A percentile compares a stretch with the other conserved stretches of the same genome.
Evolutionary conservation across 177 flowering plant species (phyloP).

Genomic region (Vitis hybrid): DNA sequence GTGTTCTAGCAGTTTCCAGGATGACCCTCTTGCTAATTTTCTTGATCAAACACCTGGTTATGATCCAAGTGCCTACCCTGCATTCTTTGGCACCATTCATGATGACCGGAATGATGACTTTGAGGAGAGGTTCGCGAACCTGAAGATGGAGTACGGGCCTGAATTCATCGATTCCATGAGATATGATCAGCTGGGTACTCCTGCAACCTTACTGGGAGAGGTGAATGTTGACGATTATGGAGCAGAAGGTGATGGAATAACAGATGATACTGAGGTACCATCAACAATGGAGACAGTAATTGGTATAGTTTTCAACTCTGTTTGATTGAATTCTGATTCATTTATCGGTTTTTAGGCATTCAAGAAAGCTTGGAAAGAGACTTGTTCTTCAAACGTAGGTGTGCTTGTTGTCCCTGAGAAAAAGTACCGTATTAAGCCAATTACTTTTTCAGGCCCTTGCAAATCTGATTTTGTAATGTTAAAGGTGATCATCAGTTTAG

Average conservation of each 20-base stretch:
- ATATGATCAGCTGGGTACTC: conserved; percentile 1
- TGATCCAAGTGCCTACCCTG: no score
- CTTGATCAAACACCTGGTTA: background rate
- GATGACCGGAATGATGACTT: background rate
- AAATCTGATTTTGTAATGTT: conserved; percentile 22
- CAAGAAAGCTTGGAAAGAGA: conserved; percentile 47
- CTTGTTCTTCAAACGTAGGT: conserved; percentile 12
- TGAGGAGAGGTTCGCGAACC: background rate
- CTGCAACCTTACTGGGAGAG: conserved; percentile 6
- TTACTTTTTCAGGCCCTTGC: conserved; percentile 65
- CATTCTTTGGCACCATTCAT: no score
- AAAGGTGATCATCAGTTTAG: conserved; percentile 13
- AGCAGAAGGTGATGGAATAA: conserved; percentile 69
- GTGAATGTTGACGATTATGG: conserved; percentile 60
- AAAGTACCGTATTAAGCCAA: conserved; percentile 48
- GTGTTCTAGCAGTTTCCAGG: no score
- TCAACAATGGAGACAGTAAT: background rate
- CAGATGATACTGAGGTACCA: conserved; percentile 68
- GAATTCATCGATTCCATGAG: background rate
- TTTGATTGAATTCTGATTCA: background rate
- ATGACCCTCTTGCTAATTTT: background rate
- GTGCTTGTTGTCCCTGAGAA: conserved; percentile 47
- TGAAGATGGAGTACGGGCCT: background rate
- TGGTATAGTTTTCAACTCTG: background rate
- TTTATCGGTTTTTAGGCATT: conserved; percentile 41